Evolutionary conservation across 2,329 filamentous ascomycete species (phyloP), one percentile per base, ranked within the genome.

Genomic region (Monilinia fructigena): DNA sequence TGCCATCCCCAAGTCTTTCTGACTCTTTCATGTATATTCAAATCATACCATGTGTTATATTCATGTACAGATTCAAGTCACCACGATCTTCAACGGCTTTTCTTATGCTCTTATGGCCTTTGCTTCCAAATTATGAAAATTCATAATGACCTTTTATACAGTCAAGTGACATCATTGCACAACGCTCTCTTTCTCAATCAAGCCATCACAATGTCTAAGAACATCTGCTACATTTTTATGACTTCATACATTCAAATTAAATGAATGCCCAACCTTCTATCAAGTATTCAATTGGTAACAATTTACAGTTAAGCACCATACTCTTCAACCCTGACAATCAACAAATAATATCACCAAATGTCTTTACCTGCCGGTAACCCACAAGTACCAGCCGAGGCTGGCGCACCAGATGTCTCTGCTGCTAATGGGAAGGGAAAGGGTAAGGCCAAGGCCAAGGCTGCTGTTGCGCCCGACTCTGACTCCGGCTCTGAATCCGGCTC

Each of bases 181-280:
- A 3, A 1, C 0, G 18, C 26, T 8, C 7, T 28, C 8, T 16
- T 56, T 1, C 8, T 11, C 1, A 18, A 20, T 5, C 6, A 2
- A 28, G 11, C 0, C 10, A 1, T 26, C 1, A 4, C 3, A 8
- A 18, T 20, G 23, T 20, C 20, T 14, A 4, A 4, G 16, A 47
- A 1, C 16, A 18, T 20, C 42, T 20, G 16, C 3, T 47, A 18
- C 42, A 20, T 20, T 47, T 4, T 47, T 47, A 7, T 20, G 2
- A 20, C 1, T 47, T 20, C 2, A 47, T 47, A n/a, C 6, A 47
- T 47, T 47, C 45, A 47, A 6, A n/a, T 47, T 6, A 47, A 7
- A n/a, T n/a, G 18, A n/a, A 47, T n/a, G 45, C 5, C 18, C 16
- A 47, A 11, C 12, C 7, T 35, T 3, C 16, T 23, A 3, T 35